A percentile compares a stretch with the other conserved stretches of the same genome.
Evolutionary conservation across 148 eudicot species (phyloP).

Genomic region (Rhododendron ferrugineum): DNA sequence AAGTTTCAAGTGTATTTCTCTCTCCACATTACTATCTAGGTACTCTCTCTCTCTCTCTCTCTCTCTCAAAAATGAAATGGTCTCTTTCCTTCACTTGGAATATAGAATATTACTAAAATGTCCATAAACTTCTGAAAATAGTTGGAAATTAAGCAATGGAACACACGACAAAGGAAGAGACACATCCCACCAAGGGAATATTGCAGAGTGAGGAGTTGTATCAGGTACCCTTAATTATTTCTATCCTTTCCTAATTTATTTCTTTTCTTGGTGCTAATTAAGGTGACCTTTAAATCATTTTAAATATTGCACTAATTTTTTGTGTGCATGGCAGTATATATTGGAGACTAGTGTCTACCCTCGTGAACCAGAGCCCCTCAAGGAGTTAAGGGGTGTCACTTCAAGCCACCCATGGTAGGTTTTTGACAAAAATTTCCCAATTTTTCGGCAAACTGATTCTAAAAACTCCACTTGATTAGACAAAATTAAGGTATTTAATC

Average conservation of each 20-base stretch:
- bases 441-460: background rate
- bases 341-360: slow-evolving; percentile 27
- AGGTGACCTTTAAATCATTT: background rate
- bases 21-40: too few species aligned
- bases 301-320: background rate
- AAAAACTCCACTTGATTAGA: background rate
- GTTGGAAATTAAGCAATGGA: background rate
- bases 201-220: slow-evolving; percentile 15
- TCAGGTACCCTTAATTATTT: background rate
- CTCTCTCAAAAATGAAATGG: too few species aligned
- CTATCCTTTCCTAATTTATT: background rate
- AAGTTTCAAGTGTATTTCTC: too few species aligned
- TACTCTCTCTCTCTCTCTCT: too few species aligned
- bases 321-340: slow-evolving; percentile 20
- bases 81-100: too few species aligned
- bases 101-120: too few species aligned
- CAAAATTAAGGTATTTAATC: background rate
- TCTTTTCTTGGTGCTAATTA: background rate
- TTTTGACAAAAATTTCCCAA: background rate
- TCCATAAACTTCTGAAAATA: too few species aligned
- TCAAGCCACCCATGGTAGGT: slow-evolving; percentile 20
- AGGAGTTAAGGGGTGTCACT: slow-evolving; percentile 27
- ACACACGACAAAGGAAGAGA: background rate
- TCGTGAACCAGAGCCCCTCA: slow-evolving; percentile 23
- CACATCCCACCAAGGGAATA: slow-evolving; percentile 8